Evolutionary conservation across 768 basidiomycete genomes (phyloP), one percentile per base, ranked within the genome.

Genomic region (Tylopilus subfusipes): DNA sequence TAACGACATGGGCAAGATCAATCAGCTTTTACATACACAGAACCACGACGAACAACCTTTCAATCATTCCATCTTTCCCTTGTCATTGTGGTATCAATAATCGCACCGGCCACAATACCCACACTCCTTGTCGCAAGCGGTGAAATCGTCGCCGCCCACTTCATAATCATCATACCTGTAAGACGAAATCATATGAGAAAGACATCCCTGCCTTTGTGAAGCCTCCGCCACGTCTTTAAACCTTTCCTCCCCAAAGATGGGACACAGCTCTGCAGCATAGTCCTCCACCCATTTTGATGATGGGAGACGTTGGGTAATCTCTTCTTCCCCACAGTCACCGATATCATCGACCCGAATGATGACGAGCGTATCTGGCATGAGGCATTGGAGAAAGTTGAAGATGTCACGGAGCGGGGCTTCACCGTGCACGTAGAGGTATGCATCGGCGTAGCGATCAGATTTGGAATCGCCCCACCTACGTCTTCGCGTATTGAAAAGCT

Each of bases 91-190:
- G 38, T 9, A 18, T 50, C 29, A 52, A 42, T 52, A 39, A 0
- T 47, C 34, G 31, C 45, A 52, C 5, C 34, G 34, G 5, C 55
- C 55, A 36, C 56, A 56, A n/a, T 56, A 49, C 9, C 42, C 54
- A 5, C 42, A 45, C 33, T 48, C 56, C 19, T 50, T 56, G 43
- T 56, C 54, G 25, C 48, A 46, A n/a, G 56, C 53, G 24, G 56
- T 49, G 42, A 57, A 47, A 30, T 56, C 54, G 3, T 55, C n/a
- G n/a, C n/a, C n/a, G n/a, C n/a, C 46, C 22, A 16, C 25, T 11
- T 55, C 53, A 4, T 39, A 10, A 10, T 45, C 53, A 27, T 45
- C 5, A 21, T 9, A 4, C 34, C 5, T 1, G 34, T 49, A 46
- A 31, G 6, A 47, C 18, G 48, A 38, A 21, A 47, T 9, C 33